These are phyloP conservation scores for Neospermospora avenae DNA, from an alignment of 2,329 filamentous ascomycete genomes.

Conservation along the genomic window DNA sequence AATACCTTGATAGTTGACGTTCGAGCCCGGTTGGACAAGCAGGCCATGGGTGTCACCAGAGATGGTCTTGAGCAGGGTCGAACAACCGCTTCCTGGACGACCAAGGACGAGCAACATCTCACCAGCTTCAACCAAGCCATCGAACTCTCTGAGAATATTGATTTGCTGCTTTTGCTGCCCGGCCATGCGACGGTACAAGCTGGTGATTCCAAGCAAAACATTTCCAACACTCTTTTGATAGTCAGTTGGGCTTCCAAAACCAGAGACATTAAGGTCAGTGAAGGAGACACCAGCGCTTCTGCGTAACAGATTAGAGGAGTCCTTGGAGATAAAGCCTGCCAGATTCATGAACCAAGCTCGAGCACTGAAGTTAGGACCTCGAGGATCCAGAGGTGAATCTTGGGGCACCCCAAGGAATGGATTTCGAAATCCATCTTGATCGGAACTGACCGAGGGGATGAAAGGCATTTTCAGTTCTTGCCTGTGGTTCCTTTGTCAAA, in stretches of 20 bases:
- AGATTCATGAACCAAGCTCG: slow-evolving; percentile 45
- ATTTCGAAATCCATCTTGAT: slow-evolving; percentile 9
- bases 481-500: background rate
- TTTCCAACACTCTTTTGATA: slow-evolving; percentile 32
- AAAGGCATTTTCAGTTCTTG: background rate
- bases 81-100: slow-evolving; percentile 57
- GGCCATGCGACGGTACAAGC: slow-evolving; percentile 45
- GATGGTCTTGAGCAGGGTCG: slow-evolving; percentile 58
- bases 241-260: slow-evolving; percentile 27
- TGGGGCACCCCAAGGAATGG: slow-evolving; percentile 15
- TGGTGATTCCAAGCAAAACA: slow-evolving; percentile 44
- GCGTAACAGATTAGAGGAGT: slow-evolving; percentile 39
- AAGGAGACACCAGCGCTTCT: slow-evolving; percentile 26
- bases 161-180: slow-evolving; percentile 49
- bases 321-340: slow-evolving; percentile 36
- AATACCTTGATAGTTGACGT: slow-evolving; percentile 60
- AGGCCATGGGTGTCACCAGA: slow-evolving; percentile 52
- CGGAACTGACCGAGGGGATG: background rate
- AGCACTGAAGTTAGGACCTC: slow-evolving; percentile 48
- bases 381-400: slow-evolving; percentile 43
- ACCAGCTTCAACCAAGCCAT: slow-evolving; percentile 58
- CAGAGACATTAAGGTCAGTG: slow-evolving; percentile 24
- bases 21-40: slow-evolving; percentile 45
- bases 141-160: slow-evolving; percentile 56
- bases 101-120: slow-evolving; percentile 67